Base-by-base conservation (phyloP, 2,329 filamentous ascomycete genomes). In the Verticillium klebahnii region DNA sequence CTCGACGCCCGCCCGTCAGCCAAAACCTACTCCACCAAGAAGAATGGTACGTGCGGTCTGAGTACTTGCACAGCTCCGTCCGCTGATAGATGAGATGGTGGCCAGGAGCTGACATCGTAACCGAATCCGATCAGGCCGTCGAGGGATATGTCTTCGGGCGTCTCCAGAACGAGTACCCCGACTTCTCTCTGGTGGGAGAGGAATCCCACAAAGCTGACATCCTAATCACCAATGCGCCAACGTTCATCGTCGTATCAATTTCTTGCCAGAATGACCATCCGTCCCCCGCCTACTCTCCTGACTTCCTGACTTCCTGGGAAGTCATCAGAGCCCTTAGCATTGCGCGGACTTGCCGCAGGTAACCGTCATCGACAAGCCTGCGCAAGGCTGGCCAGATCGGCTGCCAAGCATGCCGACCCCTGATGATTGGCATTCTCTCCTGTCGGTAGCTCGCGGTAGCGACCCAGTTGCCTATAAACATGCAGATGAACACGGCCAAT, bases 201-300 rank as follows among this genome's bases (percentile, higher is more conserved):
- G 90, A 94, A 76, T 92, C 90, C 37, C 89, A 92, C 78, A 80
- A 86, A 65, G 84, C 88, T 1, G 89, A 89, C 68, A 79, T 80
- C 63, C 77, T 74, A 50, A 79, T 94, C 56, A 89, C 86, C 0
- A 73, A 81, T 34, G 82, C 82, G 17, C 90, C 91, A 1, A 94
- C 91, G 50, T 93, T 93, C 75, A 84, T 93, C 70, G 88, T 91
- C 66, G 91, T 25, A 25, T 25, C 25, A 25, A 25, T 25, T 25
- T 25, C 25, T 25, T 25, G 25, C 25, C 25, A 25, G 25, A 25
- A 25, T 25, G 25, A 25, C 25, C 25, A 25, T 25, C 25, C 25
- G 25, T 3, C 25, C 25, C 25, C 25, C 3, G 25, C 25, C 25
- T 25, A 25, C 25, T 25, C 25, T n/a, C n/a, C n/a, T n/a, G n/a